Base-by-base conservation (phyloP, 164 flowering plant genomes). In the Vitis amurensis region DNA sequence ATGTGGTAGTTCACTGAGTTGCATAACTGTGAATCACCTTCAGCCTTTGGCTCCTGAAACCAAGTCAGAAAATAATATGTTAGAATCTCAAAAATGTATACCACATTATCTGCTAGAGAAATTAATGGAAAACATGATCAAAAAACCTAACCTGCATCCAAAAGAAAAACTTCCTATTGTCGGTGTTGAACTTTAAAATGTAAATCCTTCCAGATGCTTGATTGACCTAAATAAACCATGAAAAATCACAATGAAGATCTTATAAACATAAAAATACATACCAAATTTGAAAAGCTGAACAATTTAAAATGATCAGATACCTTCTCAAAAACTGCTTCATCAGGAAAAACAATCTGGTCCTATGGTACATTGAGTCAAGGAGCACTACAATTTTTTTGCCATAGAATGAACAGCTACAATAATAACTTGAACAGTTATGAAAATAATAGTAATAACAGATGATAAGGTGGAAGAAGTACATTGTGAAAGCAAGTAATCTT, bases 261-360 rank as follows among this genome's bases (percentile, higher is more conserved):
- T 14, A 51, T 1, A 17, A 55, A n/a, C 7, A 73, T n/a, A 8
- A 37, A 8, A 55, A 50, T 4, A 49, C 6, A 61, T 13, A 27
- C 58, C 56, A 52, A 27, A 29, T 49, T 51, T 37, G 44, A 23
- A 11, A 50, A 65, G 1, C 48, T 50, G 59, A 79, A 37, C 30
- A 52, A 15, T 9, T n/a, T 14, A 9, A 6, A 67, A 44, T 63
- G 13, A 58, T 9, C 11, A 62, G 4, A 55, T 84, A 94, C 98
- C 97, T 93, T 95, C 83, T 95, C 99, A 82, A 91, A 95, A 66
- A 88, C 83, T 58, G 98, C 98, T 71, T 93, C 99, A 16, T 95
- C 87, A 9, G 99, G 99, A 73, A 95, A 95, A 12, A 95, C 74
- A 68, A 95, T 91, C 73, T 93, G 96, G 79, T 95, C 98, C 99